Conservation (phyloP, 108 stramenopile species). For the Fragilaria crotonensis region DNA sequence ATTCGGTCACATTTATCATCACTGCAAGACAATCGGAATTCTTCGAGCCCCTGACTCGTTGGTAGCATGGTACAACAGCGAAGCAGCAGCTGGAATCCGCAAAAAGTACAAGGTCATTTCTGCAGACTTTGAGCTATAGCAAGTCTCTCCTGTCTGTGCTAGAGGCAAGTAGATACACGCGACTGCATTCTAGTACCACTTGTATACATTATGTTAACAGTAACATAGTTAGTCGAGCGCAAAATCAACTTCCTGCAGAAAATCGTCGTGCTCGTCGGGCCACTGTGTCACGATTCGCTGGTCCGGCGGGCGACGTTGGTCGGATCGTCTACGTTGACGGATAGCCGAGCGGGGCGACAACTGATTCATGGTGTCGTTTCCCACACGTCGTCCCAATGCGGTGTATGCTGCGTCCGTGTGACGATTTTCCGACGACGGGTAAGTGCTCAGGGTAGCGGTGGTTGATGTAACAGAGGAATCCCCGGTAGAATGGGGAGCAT, state of each 20-base stretch:
- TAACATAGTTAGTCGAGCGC: no score
- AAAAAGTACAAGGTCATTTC: slow-evolving; percentile 74
- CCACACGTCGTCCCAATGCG: not conserved
- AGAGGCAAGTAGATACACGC: no score
- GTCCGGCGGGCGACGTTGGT: not conserved
- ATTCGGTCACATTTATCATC: slow-evolving; percentile 93
- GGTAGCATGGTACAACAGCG: slow-evolving; percentile 69
- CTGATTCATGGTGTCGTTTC: not conserved
- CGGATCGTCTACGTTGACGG: not conserved
- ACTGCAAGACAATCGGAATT: slow-evolving; percentile 59
- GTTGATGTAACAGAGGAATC: not conserved
- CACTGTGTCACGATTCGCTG: not conserved
- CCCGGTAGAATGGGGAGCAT: not conserved
- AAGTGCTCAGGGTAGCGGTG: not conserved
- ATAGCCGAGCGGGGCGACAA: not conserved
- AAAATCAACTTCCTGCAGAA: no score
- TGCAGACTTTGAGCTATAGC: slow-evolving; percentile 63
- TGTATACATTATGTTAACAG: no score
- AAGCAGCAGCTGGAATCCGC: slow-evolving; percentile 43
- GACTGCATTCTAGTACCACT: no score
- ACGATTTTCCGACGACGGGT: not conserved
- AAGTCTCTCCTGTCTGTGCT: no score
- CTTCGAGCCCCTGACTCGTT: slow-evolving; percentile 58
- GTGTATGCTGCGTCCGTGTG: not conserved
- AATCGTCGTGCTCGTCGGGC: not conserved